phyloP scores from a whole-genome alignment of 1,284 basidiomycete genomes.

The Athelia sp. region DNA sequence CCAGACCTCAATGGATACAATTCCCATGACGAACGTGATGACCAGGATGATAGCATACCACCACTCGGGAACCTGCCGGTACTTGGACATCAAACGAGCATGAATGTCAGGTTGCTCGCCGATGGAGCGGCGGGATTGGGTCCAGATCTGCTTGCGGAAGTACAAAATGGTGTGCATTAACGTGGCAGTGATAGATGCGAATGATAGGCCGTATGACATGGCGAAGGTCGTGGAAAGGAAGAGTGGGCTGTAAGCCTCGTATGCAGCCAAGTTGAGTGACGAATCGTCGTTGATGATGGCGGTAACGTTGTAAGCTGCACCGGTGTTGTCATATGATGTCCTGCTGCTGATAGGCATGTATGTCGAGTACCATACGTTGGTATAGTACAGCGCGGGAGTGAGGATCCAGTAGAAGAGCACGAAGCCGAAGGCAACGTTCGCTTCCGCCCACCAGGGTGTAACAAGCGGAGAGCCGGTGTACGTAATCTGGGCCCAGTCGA shows the following conservation, averaged over 20 bases:
- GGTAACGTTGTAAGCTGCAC: constrained; percentile 61
- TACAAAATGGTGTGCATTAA: constrained; percentile 78
- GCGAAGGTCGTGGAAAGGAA: constrained; percentile 74
- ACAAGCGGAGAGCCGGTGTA: constrained; percentile 59
- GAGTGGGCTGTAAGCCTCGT: constrained; percentile 77
- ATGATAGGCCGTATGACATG: constrained; percentile 59
- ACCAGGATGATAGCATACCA: constrained; percentile 55
- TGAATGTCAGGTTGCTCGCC: constrained; percentile 84
- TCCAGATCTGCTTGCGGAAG: constrained; percentile 76
- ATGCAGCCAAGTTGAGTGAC: constrained; percentile 61
- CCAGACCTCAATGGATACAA: constrained; percentile 48
- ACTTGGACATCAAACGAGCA: constrained; percentile 75
- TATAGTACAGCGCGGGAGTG: constrained; percentile 63
- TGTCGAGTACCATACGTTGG: constrained; percentile 58
- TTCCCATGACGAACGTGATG: constrained; percentile 47
- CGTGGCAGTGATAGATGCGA: constrained; percentile 56
- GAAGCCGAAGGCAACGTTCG: constrained; percentile 82
- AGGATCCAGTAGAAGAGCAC: constrained; percentile 75
- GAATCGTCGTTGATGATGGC: constrained; percentile 56
- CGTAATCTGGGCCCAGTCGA: constrained; percentile 68
- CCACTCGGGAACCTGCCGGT: constrained; percentile 76
- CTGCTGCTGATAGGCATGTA: constrained; percentile 58
- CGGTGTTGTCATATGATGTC: constrained; percentile 59
- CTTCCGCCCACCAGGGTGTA: constrained; percentile 73
- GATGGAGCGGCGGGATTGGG: constrained; percentile 56